Conservation (phyloP, 2,329 filamentous ascomycete genomes). For the Esteya vermicola region DNA sequence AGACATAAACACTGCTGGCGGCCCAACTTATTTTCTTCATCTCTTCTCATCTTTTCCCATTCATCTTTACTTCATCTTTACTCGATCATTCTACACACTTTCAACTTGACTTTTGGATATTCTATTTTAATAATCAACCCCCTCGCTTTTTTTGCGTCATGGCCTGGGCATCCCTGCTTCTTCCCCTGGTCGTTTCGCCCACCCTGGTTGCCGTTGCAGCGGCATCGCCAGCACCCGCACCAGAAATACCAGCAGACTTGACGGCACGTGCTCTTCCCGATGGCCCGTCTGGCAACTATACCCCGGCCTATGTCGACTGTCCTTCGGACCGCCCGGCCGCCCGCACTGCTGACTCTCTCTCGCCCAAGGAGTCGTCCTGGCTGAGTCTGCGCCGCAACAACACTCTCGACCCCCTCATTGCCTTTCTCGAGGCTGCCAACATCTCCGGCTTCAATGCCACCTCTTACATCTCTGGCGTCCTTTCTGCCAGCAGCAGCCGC, state of each 20-base stretch:
- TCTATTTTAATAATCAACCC: background rate
- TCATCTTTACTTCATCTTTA: background rate
- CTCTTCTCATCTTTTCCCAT: background rate
- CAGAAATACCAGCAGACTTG: background rate
- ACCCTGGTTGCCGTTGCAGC: too few species aligned
- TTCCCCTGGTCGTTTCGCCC: background rate
- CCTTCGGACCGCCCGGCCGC: slow-evolving; percentile 56
- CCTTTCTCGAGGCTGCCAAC: slow-evolving; percentile 55
- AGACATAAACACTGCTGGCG: too few species aligned
- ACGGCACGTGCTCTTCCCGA: slow-evolving; percentile 19
- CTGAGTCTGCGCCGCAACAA: slow-evolving; percentile 54
- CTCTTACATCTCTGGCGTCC: slow-evolving; percentile 47
- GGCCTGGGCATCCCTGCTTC: background rate
- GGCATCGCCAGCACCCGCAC: background rate
- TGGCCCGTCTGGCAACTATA: slow-evolving; percentile 47
- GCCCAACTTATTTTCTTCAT: background rate
- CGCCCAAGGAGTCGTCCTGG: slow-evolving; percentile 60
- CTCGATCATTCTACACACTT: background rate
- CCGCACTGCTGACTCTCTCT: slow-evolving; percentile 48
- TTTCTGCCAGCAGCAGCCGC: too few species aligned
- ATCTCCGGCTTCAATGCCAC: slow-evolving; percentile 69
- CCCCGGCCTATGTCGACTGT: slow-evolving; percentile 53
- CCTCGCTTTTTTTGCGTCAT: too few species aligned
- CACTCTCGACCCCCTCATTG: slow-evolving; percentile 60
- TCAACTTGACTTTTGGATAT: background rate